Percentiles rank a stretch among this genome's conserved stretches.
These are phyloP conservation scores for Dictyostelium purpureum DNA, from an alignment of 78 protist species.

Conservation along the genomic window DNA sequence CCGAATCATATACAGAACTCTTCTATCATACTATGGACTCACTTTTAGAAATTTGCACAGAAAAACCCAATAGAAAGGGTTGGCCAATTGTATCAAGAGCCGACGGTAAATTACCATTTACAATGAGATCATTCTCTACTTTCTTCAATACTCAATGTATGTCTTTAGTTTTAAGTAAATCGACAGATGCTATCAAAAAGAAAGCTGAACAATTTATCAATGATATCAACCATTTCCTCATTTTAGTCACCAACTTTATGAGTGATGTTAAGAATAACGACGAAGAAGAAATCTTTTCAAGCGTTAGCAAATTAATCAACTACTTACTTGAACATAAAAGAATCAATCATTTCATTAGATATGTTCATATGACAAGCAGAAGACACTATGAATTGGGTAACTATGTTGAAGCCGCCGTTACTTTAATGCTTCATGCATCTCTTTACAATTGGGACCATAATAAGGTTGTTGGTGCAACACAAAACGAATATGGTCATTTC, in stretches of 20 bases:
- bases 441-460: slow-evolving; percentile 78
- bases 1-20: slow-evolving; percentile 20
- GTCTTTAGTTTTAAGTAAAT: slow-evolving; percentile 34
- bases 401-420: slow-evolving; percentile 58
- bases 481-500: slow-evolving; percentile 46
- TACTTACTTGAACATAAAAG: slow-evolving; percentile 56
- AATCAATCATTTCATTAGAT: slow-evolving; percentile 43
- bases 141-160: slow-evolving; percentile 48
- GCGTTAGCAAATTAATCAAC: slow-evolving; percentile 9
- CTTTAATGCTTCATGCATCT: slow-evolving; percentile 55
- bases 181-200: slow-evolving; percentile 13
- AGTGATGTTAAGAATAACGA: slow-evolving; percentile 41
- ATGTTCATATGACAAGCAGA: slow-evolving; percentile 42
- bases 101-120: slow-evolving; percentile 59
- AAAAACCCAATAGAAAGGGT: not conserved
- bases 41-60: not conserved
- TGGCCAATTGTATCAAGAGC: slow-evolving; percentile 35
- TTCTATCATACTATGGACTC: slow-evolving; percentile 34
- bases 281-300: slow-evolving; percentile 60
- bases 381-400: slow-evolving; percentile 63
- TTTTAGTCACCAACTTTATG: slow-evolving; percentile 28
- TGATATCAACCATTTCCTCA: slow-evolving; percentile 34
- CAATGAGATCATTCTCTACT: slow-evolving; percentile 9
- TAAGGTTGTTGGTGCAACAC: slow-evolving; percentile 1
- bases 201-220: slow-evolving; percentile 47